phyloP scores from a whole-genome alignment of 805 yeast species.

The Pichia cephalocereana region DNA sequence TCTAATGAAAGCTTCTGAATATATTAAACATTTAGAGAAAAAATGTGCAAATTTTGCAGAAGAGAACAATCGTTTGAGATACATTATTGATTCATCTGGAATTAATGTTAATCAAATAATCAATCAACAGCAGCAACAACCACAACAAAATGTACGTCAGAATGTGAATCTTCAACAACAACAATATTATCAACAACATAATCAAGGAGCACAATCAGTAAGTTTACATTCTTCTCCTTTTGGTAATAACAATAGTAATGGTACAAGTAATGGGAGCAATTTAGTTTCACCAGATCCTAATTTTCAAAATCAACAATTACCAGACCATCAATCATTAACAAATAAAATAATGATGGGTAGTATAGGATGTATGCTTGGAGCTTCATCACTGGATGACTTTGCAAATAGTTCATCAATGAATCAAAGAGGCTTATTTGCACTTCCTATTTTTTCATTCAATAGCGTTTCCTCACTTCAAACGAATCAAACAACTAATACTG shows the following conservation, averaged over 20 bases:
- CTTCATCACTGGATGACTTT: conserved; percentile 46
- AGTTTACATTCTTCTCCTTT: conserved; percentile 11
- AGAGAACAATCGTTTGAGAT: conserved; percentile 37
- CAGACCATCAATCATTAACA: conserved; percentile 20
- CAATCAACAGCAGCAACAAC: conserved; percentile 2
- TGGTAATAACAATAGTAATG: conserved; percentile 6
- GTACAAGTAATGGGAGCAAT: conserved; percentile 8
- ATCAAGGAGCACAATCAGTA: conserved; percentile 8
- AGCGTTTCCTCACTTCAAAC: conserved; percentile 1
- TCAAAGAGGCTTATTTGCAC: conserved; percentile 22
- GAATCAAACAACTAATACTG: conserved; percentile 12
- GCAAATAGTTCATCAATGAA: conserved; percentile 21
- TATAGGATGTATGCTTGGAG: conserved; percentile 54
- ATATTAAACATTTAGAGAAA: conserved; percentile 61
- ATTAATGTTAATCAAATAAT: conserved; percentile 4
- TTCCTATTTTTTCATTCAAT: conserved; percentile 20
- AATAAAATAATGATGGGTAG: conserved; percentile 54
- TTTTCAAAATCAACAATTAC: conserved; percentile 3
- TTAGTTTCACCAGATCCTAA: conserved; percentile 10
- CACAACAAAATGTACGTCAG: conserved; percentile 2
- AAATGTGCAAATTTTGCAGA: conserved; percentile 42
- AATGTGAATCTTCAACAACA: conserved; percentile 3
- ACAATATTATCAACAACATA: conserved; percentile 6
- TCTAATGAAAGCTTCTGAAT: conserved; percentile 67
- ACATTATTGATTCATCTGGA: conserved; percentile 9